phyloP scores from a whole-genome alignment of 768 basidiomycete genomes.

The Lepiota brunneoincarnata region DNA sequence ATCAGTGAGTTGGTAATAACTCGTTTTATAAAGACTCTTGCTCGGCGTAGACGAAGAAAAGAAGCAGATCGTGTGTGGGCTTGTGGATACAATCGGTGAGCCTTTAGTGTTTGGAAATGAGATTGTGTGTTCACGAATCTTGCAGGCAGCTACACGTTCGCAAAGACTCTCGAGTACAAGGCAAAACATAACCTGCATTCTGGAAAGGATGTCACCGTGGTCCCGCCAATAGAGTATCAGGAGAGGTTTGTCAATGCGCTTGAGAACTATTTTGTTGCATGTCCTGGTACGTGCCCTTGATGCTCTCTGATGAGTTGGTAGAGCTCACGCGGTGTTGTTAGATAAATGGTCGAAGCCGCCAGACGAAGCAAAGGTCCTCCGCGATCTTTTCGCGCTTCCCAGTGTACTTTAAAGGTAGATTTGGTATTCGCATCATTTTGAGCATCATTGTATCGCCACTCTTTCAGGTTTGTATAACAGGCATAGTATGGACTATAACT shows the following conservation, averaged over 20 bases:
- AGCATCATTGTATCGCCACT: too few relatives aligned
- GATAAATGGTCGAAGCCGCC: constrained; percentile 50
- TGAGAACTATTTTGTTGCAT: constrained; percentile 73
- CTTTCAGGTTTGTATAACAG: too few relatives aligned
- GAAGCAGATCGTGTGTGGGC: constrained; percentile 70
- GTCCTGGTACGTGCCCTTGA: constrained; percentile 51
- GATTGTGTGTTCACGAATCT: not conserved
- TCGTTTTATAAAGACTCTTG: constrained; percentile 46
- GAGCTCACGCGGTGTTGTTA: constrained; percentile 13
- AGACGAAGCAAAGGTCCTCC: constrained; percentile 35
- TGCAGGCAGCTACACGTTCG: constrained; percentile 79
- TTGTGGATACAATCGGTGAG: constrained; percentile 81
- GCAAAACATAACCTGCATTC: constrained; percentile 74
- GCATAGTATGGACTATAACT: too few relatives aligned
- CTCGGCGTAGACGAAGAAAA: constrained; percentile 67
- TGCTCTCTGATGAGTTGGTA: not conserved
- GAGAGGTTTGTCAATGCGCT: constrained; percentile 73
- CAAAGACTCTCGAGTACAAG: constrained; percentile 84
- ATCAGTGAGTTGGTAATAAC: not conserved
- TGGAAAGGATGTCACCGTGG: constrained; percentile 71
- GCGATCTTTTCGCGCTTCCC: constrained; percentile 37
- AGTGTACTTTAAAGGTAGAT: constrained; percentile 35
- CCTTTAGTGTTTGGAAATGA: not conserved
- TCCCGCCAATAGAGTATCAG: constrained; percentile 79
- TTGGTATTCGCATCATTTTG: too few relatives aligned